These are phyloP conservation scores for Flaveria trinervia DNA, from an alignment of 129 eudicot species.

Conservation along the genomic window DNA sequence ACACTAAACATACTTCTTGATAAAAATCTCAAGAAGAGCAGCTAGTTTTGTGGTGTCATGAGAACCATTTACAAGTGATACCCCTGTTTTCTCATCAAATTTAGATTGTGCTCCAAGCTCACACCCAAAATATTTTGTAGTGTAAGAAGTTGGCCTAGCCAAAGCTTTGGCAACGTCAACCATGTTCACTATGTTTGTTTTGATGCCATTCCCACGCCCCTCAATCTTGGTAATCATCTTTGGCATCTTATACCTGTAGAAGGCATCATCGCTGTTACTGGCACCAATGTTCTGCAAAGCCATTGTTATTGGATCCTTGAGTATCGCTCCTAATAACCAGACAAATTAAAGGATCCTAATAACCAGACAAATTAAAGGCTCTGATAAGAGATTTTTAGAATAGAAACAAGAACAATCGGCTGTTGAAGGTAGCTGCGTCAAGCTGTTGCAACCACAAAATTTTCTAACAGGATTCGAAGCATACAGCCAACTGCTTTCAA, in stretches of 20 bases:
- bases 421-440: constrained; percentile 29
- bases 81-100: constrained; percentile 62
- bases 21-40: constrained; percentile 59
- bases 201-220: constrained; percentile 72
- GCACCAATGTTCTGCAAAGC: constrained; percentile 75
- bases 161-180: constrained; percentile 69
- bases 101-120: constrained; percentile 78
- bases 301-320: constrained; percentile 33
- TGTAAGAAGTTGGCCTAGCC: constrained; percentile 66
- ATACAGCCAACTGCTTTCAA: constrained; percentile 46
- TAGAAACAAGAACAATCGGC: neutral
- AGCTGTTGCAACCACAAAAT: constrained; percentile 27
- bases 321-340: constrained; percentile 19
- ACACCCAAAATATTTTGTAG: constrained; percentile 62
- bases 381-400: constrained; percentile 10
- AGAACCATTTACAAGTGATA: constrained; percentile 58
- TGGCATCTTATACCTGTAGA: constrained; percentile 72
- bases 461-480: constrained; percentile 39
- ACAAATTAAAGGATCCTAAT: constrained; percentile 1
- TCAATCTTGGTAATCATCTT: constrained; percentile 58
- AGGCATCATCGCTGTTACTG: constrained; percentile 71
- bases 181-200: constrained; percentile 72
- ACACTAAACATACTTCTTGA: constrained; percentile 66
- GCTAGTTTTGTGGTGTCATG: constrained; percentile 64
- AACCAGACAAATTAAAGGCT: neutral